Evolutionary conservation across 495 filamentous ascomycete species (phyloP).

Genomic region (Daldinia vernicosa): DNA sequence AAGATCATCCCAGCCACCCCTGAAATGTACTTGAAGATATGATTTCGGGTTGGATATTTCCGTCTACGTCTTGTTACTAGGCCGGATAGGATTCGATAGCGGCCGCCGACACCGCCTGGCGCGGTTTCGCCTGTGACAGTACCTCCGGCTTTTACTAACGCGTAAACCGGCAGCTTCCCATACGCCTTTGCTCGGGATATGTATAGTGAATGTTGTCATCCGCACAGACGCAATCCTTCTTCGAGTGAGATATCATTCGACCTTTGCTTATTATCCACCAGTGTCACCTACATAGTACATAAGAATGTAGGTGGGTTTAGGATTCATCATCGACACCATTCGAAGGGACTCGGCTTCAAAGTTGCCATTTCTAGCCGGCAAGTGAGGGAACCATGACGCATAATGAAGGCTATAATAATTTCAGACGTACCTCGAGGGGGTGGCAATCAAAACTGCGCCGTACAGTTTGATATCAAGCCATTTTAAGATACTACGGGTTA

Average conservation of each 20-base stretch:
- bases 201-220: constrained; percentile 2
- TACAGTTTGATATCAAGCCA: background rate
- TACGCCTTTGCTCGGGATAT: background rate
- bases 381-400: background rate
- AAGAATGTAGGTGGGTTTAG: background rate
- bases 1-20: constrained; percentile 33
- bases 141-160: background rate
- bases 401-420: background rate
- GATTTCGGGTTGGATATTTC: constrained; percentile 10
- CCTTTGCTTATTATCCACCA: background rate
- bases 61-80: constrained; percentile 1
- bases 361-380: background rate
- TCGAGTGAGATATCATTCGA: background rate
- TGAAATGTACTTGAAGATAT: constrained; percentile 20
- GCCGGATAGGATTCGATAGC: constrained; percentile 19
- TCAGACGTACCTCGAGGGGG: background rate
- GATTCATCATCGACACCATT: background rate
- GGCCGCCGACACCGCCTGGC: constrained; percentile 13
- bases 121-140: constrained; percentile 3
- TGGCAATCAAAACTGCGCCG: background rate
- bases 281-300: background rate
- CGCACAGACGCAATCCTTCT: constrained; percentile 9
- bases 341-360: background rate
- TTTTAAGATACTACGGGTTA: background rate
- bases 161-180: background rate